A percentile compares a stretch with the other conserved stretches of the same genome.
Conservation (phyloP, 805 yeast genomes). For the Ogataea paraovalis region DNA sequence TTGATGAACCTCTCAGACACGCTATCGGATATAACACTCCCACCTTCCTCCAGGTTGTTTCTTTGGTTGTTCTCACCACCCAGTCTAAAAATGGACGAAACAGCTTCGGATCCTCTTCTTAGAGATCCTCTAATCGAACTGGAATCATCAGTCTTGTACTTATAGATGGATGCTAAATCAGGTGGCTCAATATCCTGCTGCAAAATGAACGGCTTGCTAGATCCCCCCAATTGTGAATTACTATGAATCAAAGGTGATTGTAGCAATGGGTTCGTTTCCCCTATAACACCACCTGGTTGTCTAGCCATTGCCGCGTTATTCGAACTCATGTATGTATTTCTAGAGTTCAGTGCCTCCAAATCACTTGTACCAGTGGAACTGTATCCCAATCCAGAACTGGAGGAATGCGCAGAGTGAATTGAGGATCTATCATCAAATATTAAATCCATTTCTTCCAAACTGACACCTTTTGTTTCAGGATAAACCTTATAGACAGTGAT, state of each 20-base stretch:
- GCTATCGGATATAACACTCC: constrained; percentile 23
- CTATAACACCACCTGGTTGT: constrained; percentile 15
- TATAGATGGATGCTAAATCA: constrained; percentile 32
- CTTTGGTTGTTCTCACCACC: constrained; percentile 17
- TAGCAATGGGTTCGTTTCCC: constrained; percentile 12
- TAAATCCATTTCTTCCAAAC: constrained; percentile 88
- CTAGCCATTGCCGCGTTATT: constrained; percentile 23
- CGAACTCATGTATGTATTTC: constrained; percentile 9
- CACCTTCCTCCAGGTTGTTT: constrained; percentile 13
- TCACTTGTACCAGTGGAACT: constrained; percentile 14
- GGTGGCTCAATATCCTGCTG: constrained; percentile 35
- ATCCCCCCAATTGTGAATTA: background rate
- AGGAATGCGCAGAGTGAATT: constrained; percentile 19
- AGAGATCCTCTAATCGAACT: constrained; percentile 28
- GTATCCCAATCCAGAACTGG: constrained; percentile 8
- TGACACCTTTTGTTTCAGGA: constrained; percentile 89
- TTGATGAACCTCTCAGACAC: constrained; percentile 27
- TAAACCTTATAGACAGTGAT: constrained; percentile 66
- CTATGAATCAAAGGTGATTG: constrained; percentile 7
- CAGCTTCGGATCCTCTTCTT: constrained; percentile 41
- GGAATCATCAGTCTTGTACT: constrained; percentile 9
- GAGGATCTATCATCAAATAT: constrained; percentile 67
- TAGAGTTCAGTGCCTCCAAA: constrained; percentile 16
- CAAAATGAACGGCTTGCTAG: constrained; percentile 19
- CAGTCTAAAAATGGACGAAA: constrained; percentile 31